These are phyloP conservation scores for Colletotrichum sp. DNA, from an alignment of 2,329 filamentous ascomycete genomes.

Conservation along the genomic window DNA sequence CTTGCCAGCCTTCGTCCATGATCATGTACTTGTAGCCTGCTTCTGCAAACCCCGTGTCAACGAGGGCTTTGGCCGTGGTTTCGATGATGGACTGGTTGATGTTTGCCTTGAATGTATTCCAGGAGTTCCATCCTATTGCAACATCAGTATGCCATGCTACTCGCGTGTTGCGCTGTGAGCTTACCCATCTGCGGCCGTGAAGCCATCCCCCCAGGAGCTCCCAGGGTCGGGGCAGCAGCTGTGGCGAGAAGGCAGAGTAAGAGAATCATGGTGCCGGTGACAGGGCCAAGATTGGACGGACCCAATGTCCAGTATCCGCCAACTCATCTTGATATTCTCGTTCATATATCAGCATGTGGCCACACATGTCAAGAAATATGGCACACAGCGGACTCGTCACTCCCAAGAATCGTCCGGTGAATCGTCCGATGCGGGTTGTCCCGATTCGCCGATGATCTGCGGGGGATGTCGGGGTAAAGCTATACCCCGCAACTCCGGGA, in stretches of 20 bases:
- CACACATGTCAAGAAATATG: neutral
- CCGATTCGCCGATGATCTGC: neutral
- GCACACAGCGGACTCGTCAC: neutral
- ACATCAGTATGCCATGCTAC: neutral
- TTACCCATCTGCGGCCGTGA: neutral
- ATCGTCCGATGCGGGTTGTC: neutral
- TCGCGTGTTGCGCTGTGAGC: neutral
- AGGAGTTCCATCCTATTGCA: slow-evolving; percentile 16
- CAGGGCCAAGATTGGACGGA: neutral
- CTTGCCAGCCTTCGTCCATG: slow-evolving; percentile 13
- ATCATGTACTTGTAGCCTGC: slow-evolving; percentile 10
- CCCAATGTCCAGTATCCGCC: neutral
- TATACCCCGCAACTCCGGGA: neutral
- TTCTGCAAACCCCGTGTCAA: neutral
- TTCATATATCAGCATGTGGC: neutral
- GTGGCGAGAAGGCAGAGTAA: neutral
- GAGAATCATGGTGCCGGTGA: neutral
- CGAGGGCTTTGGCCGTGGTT: neutral
- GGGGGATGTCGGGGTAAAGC: neutral
- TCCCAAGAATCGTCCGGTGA: neutral
- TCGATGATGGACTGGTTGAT: slow-evolving; percentile 25
- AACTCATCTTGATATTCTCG: neutral
- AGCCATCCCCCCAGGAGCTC: neutral
- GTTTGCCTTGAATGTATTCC: slow-evolving; percentile 20
- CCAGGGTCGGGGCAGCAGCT: neutral